Evolutionary conservation across 78 protist species (phyloP), one percentile per base, ranked within the genome.

Genomic region (Dictyostelium intermedium): DNA sequence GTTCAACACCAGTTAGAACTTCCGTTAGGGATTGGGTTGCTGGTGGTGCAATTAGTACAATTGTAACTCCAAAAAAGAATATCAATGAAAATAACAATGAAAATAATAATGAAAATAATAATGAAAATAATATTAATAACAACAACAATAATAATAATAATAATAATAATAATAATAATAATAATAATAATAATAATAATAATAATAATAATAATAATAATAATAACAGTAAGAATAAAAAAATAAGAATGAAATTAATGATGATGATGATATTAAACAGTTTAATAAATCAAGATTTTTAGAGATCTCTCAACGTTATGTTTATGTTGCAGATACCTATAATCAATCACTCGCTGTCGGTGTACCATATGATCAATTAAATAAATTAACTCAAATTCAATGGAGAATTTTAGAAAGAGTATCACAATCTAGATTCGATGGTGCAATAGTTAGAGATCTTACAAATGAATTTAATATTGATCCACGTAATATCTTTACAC

Each of bases 401-500:
- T 47, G 18, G 20, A 41, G 56, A 45, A 20, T 79, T 6, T 30
- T 79, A 9, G 84, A 79, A 27, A n/a, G 37, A n/a, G 50, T 79
- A 14, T 30, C 60, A 35, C 35, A 30, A 30, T 45, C 70, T 16
- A 56, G 86, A 56, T 16, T 27, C 6, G 18, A 56, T 11, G 86
- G 86, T 82, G n/a, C 50, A 18, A 20, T 82, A 1, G 69, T 45
- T 5, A 50, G 60, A 30, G 86, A 82, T 20, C 34, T 82, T 30
- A 53, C 86, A n/a, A 8, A 50, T 7, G n/a, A 56, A 43, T 82
- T 82, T 20, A 56, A 50, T 23, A 82, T 82, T 50, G 86, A 82
- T 23, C 77, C 86, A 30, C 63, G 86, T 56, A 23, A 60, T 35
- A 50, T 82, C 3, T 82, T 82, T 56, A 3, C 25, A 45, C 86